Conservation (phyloP, 1,284 basidiomycete genomes). For the Ustilago hordei region DNA sequence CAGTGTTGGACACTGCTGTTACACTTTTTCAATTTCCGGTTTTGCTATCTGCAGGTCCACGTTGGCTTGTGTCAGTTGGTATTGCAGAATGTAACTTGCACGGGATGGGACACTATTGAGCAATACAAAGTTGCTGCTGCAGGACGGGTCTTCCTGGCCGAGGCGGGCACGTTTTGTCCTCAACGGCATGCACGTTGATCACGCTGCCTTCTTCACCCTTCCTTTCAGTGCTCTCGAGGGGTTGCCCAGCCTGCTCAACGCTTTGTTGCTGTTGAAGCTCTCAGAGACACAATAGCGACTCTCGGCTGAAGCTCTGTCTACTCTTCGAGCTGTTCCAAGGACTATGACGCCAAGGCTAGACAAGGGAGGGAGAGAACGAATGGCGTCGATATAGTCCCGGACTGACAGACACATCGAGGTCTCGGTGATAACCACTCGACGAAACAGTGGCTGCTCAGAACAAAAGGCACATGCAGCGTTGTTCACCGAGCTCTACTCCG, state of each 20-base stretch:
- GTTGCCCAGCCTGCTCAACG: background rate
- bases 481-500: slow-evolving; percentile 8
- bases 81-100: background rate
- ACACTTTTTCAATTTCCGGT: background rate
- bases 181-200: slow-evolving; percentile 29
- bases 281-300: background rate
- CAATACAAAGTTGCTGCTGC: slow-evolving; percentile 23
- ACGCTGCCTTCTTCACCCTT: slow-evolving; percentile 1
- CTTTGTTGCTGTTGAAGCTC: background rate
- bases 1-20: slow-evolving; percentile 2
- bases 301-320: background rate
- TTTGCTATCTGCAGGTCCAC: slow-evolving; percentile 35
- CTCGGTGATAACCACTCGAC: background rate
- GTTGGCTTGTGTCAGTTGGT: slow-evolving; percentile 10
- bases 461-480: slow-evolving; percentile 5
- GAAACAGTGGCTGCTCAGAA: background rate
- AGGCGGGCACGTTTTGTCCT: slow-evolving; percentile 28
- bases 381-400: background rate
- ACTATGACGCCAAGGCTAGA: background rate
- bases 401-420: slow-evolving; percentile 2
- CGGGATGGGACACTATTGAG: background rate
- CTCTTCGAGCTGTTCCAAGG: background rate
- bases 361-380: background rate
- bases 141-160: slow-evolving; percentile 23
- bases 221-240: background rate